A percentile compares a stretch with the other conserved stretches of the same genome.
Evolutionary conservation across 2,329 filamentous ascomycete species (phyloP).

Genomic region (Fusarium concolor): DNA sequence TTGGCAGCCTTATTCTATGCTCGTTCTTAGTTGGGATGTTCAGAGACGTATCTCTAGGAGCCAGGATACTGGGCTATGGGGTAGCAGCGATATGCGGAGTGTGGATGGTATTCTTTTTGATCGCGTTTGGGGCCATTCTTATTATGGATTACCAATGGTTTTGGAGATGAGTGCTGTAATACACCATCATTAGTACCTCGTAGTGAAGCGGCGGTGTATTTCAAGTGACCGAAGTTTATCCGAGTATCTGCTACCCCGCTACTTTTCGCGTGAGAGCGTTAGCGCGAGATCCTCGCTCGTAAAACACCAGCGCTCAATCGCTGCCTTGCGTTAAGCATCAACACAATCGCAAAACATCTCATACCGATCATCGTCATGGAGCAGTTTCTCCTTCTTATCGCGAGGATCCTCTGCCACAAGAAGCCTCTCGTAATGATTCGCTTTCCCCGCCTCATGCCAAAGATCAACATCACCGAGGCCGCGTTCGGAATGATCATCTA

Average conservation of each 20-base stretch:
- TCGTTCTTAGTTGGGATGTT: not conserved
- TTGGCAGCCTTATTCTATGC: not conserved
- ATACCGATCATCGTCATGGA: not conserved
- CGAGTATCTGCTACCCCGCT: not conserved
- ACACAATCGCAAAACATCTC: not conserved
- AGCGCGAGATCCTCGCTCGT: not conserved
- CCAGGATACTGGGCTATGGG: accelerated
- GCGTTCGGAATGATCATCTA: not conserved
- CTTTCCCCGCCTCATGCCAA: too few species aligned
- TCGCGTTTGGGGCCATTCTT: not conserved
- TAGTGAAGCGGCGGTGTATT: too few species aligned
- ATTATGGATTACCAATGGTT: not conserved
- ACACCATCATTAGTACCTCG: too few species aligned
- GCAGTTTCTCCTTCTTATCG: not conserved
- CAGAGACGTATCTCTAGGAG: not conserved
- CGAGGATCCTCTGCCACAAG: not conserved
- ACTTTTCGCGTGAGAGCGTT: not conserved
- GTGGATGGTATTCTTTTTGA: not conserved
- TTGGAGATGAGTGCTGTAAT: too few species aligned
- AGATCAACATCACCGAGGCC: too few species aligned
- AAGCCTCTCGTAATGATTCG: not conserved
- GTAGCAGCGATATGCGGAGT: not conserved
- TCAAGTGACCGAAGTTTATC: not conserved
- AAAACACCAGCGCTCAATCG: not conserved
- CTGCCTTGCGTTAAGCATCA: not conserved